Percentiles rank a stretch among this genome's conserved stretches.
These are phyloP conservation scores for Cladosporium phlei DNA, from an alignment of 2,329 filamentous ascomycete genomes.

Conservation along the genomic window DNA sequence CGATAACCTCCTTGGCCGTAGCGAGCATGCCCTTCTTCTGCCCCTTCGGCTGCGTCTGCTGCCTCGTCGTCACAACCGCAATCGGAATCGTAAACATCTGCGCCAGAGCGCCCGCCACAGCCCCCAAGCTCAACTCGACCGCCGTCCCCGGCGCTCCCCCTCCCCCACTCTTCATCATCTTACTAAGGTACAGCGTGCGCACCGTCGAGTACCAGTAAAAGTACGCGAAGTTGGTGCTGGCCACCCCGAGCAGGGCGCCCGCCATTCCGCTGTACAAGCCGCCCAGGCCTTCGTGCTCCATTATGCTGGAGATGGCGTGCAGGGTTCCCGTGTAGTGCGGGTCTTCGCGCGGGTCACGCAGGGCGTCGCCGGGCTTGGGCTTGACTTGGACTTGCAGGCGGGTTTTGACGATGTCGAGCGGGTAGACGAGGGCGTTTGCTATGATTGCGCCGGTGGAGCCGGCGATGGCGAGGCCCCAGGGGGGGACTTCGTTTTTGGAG, in stretches of 20 bases:
- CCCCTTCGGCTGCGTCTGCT: conserved; percentile 82
- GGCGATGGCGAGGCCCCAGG: conserved; percentile 89
- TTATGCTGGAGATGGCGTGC: conserved; percentile 83
- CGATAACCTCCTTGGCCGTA: conserved; percentile 81
- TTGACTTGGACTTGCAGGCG: conserved; percentile 93
- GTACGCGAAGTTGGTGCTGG: conserved; percentile 97
- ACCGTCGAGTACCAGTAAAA: conserved; percentile 98
- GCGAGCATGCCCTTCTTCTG: conserved; percentile 83
- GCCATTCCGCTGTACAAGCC: conserved; percentile 88
- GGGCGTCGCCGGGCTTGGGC: conserved; percentile 41
- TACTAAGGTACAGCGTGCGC: conserved; percentile 68
- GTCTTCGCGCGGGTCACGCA: conserved; percentile 42
- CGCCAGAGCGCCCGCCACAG: conserved; percentile 80
- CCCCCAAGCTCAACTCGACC: conserved; percentile 78
- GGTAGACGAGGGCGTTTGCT: conserved; percentile 93
- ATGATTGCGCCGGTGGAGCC: conserved; percentile 90
- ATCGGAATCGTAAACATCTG: conserved; percentile 97
- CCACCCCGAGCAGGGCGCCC: conserved; percentile 82
- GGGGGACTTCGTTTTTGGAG: conserved; percentile 60
- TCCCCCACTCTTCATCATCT: conserved; percentile 32
- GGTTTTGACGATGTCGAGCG: conserved; percentile 95
- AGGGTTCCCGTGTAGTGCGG: conserved; percentile 80
- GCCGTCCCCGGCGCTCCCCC: conserved; percentile 60
- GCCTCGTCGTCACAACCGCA: conserved; percentile 88
- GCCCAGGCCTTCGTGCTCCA: conserved; percentile 69